phyloP scores from a whole-genome alignment of 352 stramenopile species.

The Phytopythium montanum region DNA sequence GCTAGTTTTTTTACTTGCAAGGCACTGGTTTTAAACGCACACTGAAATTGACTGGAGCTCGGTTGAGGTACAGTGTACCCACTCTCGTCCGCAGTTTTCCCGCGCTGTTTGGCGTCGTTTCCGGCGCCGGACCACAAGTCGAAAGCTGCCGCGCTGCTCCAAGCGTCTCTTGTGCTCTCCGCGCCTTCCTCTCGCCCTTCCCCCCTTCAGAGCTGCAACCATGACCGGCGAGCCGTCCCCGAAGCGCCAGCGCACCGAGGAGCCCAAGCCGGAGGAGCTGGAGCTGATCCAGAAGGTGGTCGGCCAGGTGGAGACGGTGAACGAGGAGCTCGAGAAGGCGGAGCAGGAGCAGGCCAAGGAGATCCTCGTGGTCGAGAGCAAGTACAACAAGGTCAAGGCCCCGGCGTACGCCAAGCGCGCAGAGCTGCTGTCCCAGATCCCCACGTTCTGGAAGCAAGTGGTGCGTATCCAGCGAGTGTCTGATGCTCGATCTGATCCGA shows the following conservation, averaged over 20 bases:
- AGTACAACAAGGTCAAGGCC: slow-evolving; percentile 70
- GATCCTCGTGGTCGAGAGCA: slow-evolving; percentile 70
- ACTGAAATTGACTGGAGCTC: background rate
- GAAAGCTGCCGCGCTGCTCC: background rate
- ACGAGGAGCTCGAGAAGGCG: slow-evolving; percentile 62
- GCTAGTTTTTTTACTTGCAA: background rate
- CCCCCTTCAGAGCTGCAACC: slow-evolving; percentile 1
- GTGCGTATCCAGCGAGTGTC: slow-evolving; percentile 28
- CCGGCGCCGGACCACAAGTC: slow-evolving; percentile 2
- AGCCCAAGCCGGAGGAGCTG: slow-evolving; percentile 21
- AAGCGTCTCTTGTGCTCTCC: background rate
- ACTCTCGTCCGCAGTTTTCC: background rate
- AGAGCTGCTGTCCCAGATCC: slow-evolving; percentile 61
- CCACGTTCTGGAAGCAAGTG: slow-evolving; percentile 74
- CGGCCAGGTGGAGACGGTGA: slow-evolving; percentile 38
- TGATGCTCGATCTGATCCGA: background rate
- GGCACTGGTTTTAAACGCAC: background rate
- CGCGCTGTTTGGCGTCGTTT: background rate
- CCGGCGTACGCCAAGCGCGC: slow-evolving; percentile 61
- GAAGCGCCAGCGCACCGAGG: slow-evolving; percentile 74
- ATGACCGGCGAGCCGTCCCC: slow-evolving; percentile 59
- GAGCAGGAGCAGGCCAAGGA: slow-evolving; percentile 62
- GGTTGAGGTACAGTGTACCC: background rate
- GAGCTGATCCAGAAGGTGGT: slow-evolving; percentile 59
- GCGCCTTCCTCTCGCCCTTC: background rate